phyloP scores from a whole-genome alignment of 257 asterid species.

The Penstemon newberryi region DNA sequence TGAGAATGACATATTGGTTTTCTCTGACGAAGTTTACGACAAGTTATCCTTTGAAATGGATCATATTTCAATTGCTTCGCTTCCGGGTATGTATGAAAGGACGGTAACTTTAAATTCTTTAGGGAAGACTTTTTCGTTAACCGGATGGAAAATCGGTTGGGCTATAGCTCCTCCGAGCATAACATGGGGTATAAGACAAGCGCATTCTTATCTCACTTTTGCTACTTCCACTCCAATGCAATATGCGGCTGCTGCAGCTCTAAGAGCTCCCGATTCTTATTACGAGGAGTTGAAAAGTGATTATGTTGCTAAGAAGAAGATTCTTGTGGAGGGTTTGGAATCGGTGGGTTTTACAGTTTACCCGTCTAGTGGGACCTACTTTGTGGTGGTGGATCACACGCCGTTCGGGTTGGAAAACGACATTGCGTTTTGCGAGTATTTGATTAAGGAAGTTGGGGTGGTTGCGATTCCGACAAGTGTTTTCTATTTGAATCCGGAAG shows the following conservation, averaged over 20 bases:
- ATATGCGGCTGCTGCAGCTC: conserved; percentile 76
- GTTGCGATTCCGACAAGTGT: conserved; percentile 95
- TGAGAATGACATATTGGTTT: conserved; percentile 71
- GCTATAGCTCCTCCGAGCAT: conserved; percentile 90
- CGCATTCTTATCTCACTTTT: conserved; percentile 83
- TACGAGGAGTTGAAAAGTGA: conserved; percentile 75
- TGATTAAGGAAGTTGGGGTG: conserved; percentile 91
- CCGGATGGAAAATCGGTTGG: conserved; percentile 99
- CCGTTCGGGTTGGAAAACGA: conserved; percentile 76
- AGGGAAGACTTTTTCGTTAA: conserved; percentile 92
- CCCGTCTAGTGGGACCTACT: conserved; percentile 94
- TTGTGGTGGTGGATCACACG: conserved; percentile 86
- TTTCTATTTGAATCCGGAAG: conserved; percentile 83
- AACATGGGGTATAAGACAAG: conserved; percentile 94
- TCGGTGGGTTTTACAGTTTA: conserved; percentile 75
- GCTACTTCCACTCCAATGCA: conserved; percentile 99
- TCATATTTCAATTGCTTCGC: conserved; percentile 84
- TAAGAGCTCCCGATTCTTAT: conserved; percentile 75
- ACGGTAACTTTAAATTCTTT: conserved; percentile 83
- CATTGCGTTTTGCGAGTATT: conserved; percentile 81
- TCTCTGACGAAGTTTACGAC: conserved; percentile 90
- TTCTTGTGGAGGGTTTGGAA: conserved; percentile 80
- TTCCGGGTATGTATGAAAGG: conserved; percentile 85
- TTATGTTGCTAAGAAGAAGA: conserved; percentile 67
- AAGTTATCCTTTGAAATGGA: conserved; percentile 90